These are phyloP conservation scores for Aquilaria yunnanensis DNA, from an alignment of 345 rosid genomes.

Conservation along the genomic window DNA sequence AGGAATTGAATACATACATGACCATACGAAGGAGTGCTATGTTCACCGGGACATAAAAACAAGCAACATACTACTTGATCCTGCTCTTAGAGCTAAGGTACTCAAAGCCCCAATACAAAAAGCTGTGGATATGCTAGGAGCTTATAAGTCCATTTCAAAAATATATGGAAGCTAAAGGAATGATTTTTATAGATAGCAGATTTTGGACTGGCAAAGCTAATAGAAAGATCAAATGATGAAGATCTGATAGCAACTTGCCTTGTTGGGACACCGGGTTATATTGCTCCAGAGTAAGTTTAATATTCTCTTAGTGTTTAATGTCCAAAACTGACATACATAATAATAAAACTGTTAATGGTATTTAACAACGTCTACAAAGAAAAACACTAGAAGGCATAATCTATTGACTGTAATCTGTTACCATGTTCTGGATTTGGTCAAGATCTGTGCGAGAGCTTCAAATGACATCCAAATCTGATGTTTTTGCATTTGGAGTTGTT, in stretches of 20 bases:
- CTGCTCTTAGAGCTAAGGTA: slow-evolving; percentile 30
- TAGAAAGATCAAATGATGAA: slow-evolving; percentile 27
- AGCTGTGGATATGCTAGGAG: background rate
- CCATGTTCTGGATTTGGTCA: background rate
- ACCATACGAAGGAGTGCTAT: slow-evolving; percentile 27
- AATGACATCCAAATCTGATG: slow-evolving; percentile 30
- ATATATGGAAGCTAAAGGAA: background rate
- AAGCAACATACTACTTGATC: slow-evolving; percentile 33
- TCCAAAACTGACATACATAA: background rate
- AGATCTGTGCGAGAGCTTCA: slow-evolving; percentile 28
- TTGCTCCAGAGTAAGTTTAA: slow-evolving; percentile 29
- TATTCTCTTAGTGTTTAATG: background rate
- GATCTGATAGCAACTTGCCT: slow-evolving; percentile 19
- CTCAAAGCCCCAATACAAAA: background rate
- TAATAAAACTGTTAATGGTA: background rate
- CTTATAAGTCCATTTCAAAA: no score
- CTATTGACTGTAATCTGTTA: background rate
- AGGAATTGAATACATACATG: slow-evolving; percentile 37
- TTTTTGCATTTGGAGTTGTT: slow-evolving; percentile 37
- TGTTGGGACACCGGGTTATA: slow-evolving; percentile 36
- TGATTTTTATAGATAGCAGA: slow-evolving; percentile 22
- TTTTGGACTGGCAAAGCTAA: slow-evolving; percentile 32
- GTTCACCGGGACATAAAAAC: slow-evolving; percentile 36
- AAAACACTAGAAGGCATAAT: background rate
- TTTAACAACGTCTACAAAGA: background rate